Evolutionary conservation across 1,139 yeast genomes (phyloP).

Genomic region (Casaregolazyma suthepensis): DNA sequence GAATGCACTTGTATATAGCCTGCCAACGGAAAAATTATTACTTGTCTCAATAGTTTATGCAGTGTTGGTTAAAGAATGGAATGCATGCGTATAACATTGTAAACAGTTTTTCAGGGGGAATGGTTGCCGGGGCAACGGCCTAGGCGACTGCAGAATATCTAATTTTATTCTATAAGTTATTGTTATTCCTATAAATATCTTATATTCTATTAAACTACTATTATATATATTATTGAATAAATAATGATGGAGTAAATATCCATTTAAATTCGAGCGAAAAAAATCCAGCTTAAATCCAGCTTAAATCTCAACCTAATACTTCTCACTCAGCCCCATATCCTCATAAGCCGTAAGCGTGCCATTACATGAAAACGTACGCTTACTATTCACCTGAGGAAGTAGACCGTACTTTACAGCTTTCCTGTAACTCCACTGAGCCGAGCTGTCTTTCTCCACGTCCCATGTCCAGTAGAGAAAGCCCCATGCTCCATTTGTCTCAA

Average conservation of each 20-base stretch:
- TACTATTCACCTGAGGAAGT: conserved; percentile 30
- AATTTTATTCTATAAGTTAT: too few species aligned
- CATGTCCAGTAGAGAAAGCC: conserved; percentile 36
- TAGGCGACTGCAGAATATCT: too few species aligned
- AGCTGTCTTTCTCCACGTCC: conserved; percentile 30
- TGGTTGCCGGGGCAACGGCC: background rate
- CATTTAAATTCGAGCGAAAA: background rate
- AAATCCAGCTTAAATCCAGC: background rate
- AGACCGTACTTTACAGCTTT: conserved; percentile 29
- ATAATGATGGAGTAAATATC: background rate
- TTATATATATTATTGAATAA: background rate
- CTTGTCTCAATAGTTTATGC: background rate
- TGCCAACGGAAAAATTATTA: background rate
- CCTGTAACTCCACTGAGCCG: conserved; percentile 34
- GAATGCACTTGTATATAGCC: background rate
- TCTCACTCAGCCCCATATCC: conserved; percentile 28
- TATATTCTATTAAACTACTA: too few species aligned
- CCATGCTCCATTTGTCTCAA: conserved; percentile 31
- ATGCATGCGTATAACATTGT: background rate
- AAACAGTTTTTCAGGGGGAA: background rate
- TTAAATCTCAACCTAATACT: too few species aligned
- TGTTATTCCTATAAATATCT: too few species aligned
- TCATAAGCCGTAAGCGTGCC: conserved; percentile 24
- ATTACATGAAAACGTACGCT: conserved; percentile 27
- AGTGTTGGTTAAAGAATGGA: background rate